Percentiles rank a stretch among this genome's conserved stretches.
These are phyloP conservation scores for Tritrichomonas foetus DNA, from an alignment of 208 protist genomes.

Conservation along the genomic window DNA sequence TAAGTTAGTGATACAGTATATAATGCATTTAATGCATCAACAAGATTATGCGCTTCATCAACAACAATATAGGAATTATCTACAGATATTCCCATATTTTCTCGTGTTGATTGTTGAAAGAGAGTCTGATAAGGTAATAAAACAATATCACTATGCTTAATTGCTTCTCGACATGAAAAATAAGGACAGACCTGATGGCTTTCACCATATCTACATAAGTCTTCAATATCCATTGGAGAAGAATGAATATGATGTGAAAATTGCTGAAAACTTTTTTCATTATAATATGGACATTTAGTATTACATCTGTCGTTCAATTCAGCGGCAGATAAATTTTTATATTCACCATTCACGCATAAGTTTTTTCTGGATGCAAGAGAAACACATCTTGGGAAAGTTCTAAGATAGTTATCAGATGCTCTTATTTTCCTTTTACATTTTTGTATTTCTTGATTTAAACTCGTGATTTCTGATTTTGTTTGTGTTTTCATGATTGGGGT, in stretches of 20 bases:
- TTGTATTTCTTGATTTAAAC: not conserved
- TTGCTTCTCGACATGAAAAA: not conserved
- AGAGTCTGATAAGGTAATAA: constrained; percentile 18
- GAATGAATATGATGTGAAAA: not conserved
- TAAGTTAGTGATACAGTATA: not conserved
- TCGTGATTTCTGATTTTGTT: not conserved
- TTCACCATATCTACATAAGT: not conserved
- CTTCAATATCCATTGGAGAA: not conserved
- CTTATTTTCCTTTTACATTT: not conserved
- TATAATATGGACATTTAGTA: not conserved
- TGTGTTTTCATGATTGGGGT: no score
- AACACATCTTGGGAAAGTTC: not conserved
- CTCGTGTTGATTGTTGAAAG: not conserved
- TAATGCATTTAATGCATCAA: not conserved
- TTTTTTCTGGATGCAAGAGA: not conserved
- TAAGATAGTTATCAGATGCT: not conserved
- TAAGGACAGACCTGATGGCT: not conserved
- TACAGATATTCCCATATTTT: not conserved
- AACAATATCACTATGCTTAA: not conserved
- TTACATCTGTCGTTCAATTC: not conserved
- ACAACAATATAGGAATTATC: constrained; percentile 21
- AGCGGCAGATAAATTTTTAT: not conserved
- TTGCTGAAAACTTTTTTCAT: not conserved
- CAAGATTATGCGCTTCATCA: constrained; percentile 36
- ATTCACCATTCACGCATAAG: not conserved